A percentile compares a stretch with the other conserved stretches of the same genome.
These are phyloP conservation scores for Solanum peruvianum DNA, from an alignment of 257 asterid genomes.

Conservation along the genomic window DNA sequence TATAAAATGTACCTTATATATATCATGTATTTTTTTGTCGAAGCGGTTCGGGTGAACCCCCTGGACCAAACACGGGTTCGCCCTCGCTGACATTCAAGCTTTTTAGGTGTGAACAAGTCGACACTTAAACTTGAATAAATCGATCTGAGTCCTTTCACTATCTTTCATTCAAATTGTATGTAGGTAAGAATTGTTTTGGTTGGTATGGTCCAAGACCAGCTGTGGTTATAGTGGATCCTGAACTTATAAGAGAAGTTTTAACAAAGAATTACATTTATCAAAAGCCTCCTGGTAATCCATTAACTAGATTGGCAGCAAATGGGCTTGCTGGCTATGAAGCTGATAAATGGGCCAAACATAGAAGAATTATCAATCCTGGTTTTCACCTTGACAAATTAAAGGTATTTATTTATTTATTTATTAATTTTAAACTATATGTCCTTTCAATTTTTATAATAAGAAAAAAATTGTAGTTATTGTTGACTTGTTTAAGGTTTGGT, in stretches of 20 bases:
- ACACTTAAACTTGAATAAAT: background rate
- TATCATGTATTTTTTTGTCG: no score
- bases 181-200: constrained; percentile 10
- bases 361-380: constrained; percentile 29
- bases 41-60: no score
- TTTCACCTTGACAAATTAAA: constrained; percentile 28
- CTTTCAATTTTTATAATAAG: background rate
- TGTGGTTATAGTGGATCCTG: constrained; percentile 12
- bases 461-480: background rate
- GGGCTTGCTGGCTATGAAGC: constrained; percentile 13
- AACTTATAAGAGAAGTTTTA: constrained; percentile 19
- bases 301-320: constrained; percentile 2
- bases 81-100: no score
- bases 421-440: background rate
- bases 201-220: constrained; percentile 28
- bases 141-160: background rate
- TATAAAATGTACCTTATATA: no score
- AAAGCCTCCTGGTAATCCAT: constrained; percentile 9
- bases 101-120: no score
- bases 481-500: background rate
- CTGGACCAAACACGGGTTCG: no score
- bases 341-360: constrained; percentile 37
- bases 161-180: background rate
- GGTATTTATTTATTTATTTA: background rate
- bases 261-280: constrained; percentile 10